Percentiles rank a stretch among this genome's conserved stretches.
Conservation (phyloP, 73 alveolate species). For the Tetrahymena elliotti region DNA sequence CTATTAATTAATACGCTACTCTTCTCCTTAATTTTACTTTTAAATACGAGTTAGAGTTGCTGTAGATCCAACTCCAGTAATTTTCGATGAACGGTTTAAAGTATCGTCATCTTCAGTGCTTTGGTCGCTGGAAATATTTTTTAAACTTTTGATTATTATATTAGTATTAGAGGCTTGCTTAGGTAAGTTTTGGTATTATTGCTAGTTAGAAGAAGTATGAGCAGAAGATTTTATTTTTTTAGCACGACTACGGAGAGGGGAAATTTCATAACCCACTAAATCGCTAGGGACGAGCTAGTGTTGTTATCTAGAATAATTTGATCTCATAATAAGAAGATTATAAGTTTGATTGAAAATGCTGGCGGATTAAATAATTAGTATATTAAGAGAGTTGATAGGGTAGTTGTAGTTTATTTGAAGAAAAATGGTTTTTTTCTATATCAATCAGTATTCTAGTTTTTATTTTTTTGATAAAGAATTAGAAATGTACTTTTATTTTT, state of each 20-base stretch:
- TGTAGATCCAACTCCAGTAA: not conserved
- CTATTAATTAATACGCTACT: not conserved
- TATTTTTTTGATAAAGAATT: not conserved
- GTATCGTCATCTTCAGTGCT: not conserved
- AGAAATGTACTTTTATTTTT: not conserved
- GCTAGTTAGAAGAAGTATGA: not conserved
- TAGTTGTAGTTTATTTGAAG: too few relatives aligned
- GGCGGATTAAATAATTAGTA: not conserved
- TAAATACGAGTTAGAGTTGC: not conserved
- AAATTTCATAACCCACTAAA: not conserved
- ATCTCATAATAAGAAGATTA: not conserved
- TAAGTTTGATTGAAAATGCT: not conserved
- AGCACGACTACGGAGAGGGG: not conserved
- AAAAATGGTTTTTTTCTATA: not conserved
- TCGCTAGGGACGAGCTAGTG: not conserved
- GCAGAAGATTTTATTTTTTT: not conserved
- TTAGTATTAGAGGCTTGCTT: not conserved
- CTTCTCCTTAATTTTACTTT: not conserved
- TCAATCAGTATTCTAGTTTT: not conserved
- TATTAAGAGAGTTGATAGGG: not conserved
- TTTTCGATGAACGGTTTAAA: not conserved
- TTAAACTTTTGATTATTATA: not conserved
- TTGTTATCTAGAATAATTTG: not conserved
- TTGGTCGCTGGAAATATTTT: not conserved
- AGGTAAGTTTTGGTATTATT: not conserved